Evolutionary conservation across 2,329 filamentous ascomycete species (phyloP).

Genomic region (Fusarium sulawesiense): DNA sequence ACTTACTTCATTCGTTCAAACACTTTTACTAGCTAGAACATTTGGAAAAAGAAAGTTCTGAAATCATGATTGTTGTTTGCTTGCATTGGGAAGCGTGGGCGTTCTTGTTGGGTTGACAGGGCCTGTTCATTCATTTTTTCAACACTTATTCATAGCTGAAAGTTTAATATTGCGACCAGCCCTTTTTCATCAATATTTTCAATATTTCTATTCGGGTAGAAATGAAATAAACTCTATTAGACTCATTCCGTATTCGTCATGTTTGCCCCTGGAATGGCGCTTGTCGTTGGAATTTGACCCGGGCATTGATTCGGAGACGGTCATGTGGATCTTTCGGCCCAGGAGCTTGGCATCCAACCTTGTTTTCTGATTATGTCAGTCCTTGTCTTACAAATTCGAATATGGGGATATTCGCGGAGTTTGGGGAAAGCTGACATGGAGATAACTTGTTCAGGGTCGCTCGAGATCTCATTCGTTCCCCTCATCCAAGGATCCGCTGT

Average conservation of each 20-base stretch:
- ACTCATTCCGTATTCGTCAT: constrained; percentile 12
- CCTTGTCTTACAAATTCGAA: not conserved
- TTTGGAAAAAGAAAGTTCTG: not conserved
- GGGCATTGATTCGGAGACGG: not conserved
- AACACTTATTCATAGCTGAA: constrained; percentile 12
- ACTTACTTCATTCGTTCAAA: not conserved
- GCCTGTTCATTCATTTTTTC: constrained; percentile 9
- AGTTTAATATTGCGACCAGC: constrained; percentile 24
- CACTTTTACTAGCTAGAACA: not conserved
- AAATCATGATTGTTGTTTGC: constrained; percentile 8
- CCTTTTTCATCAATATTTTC: not conserved
- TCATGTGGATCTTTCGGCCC: not conserved
- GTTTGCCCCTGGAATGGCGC: not conserved
- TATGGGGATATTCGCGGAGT: constrained; percentile 6
- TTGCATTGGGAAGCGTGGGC: constrained; percentile 40
- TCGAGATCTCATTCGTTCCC: not conserved
- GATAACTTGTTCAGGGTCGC: not conserved
- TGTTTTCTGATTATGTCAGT: not conserved
- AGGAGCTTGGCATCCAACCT: not conserved
- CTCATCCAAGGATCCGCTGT: constrained; percentile 3
- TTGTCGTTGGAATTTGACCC: constrained; percentile 7
- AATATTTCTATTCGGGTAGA: not conserved
- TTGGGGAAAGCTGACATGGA: constrained; percentile 20
- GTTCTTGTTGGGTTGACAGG: constrained; percentile 19
- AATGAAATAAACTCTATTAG: constrained; percentile 10